Conservation (phyloP, 2,329 filamentous ascomycete species). For the Zelopaecilomyces penicillatus region DNA sequence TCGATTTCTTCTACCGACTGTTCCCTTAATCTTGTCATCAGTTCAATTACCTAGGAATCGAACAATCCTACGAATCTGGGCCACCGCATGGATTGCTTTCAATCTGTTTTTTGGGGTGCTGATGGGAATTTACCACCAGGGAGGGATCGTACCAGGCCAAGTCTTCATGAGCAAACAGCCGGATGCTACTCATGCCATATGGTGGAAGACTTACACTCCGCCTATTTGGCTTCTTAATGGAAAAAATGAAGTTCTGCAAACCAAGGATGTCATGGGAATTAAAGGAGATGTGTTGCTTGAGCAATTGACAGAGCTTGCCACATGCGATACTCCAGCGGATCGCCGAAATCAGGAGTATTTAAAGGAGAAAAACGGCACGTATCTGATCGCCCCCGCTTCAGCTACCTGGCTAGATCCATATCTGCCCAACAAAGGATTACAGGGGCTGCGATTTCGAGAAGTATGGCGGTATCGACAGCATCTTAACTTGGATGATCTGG, state of each 20-base stretch:
- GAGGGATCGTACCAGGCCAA: constrained; percentile 67
- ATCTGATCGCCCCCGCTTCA: constrained; percentile 65
- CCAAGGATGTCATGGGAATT: constrained; percentile 67
- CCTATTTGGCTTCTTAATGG: constrained; percentile 73
- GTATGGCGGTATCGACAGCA: constrained; percentile 62
- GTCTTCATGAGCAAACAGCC: constrained; percentile 64
- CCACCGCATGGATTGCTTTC: constrained; percentile 58
- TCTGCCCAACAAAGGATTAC: constrained; percentile 47
- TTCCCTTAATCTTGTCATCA: constrained; percentile 70
- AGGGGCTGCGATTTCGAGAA: constrained; percentile 56
- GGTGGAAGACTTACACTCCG: constrained; percentile 83
- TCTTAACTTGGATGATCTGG: constrained; percentile 71
- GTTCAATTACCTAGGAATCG: constrained; percentile 54
- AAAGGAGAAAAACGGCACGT: constrained; percentile 55
- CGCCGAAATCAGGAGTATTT: constrained; percentile 46
- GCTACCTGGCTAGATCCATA: constrained; percentile 62
- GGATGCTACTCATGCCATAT: constrained; percentile 61
- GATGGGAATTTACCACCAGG: constrained; percentile 79
- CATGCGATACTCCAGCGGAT: constrained; percentile 53
- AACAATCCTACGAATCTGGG: constrained; percentile 44
- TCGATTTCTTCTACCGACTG: constrained; percentile 65
- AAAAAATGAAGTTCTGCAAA: constrained; percentile 63
- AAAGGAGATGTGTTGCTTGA: constrained; percentile 51
- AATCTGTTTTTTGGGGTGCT: constrained; percentile 59
- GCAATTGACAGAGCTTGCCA: constrained; percentile 50